Evolutionary conservation across 2,329 filamentous ascomycete species (phyloP).

Genomic region (Penicillium sp.): DNA sequence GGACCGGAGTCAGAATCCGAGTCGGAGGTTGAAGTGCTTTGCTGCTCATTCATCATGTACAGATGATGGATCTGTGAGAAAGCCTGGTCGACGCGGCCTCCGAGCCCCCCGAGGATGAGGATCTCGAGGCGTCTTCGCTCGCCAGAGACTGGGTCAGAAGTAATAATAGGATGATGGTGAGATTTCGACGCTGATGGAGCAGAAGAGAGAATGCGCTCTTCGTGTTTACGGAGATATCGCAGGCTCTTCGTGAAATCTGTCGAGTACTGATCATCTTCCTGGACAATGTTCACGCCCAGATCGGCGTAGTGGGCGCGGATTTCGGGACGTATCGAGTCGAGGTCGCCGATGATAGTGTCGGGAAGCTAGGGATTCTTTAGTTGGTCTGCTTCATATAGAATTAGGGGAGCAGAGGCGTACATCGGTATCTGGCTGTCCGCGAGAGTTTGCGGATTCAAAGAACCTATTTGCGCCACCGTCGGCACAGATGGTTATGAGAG

Average conservation of each 20-base stretch:
- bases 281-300: conserved; percentile 65
- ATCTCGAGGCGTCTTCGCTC: conserved; percentile 59
- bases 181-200: not conserved
- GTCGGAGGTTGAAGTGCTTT: not conserved
- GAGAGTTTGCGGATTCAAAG: conserved; percentile 53
- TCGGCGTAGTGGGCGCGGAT: conserved; percentile 70
- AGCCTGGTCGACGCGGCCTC: conserved; percentile 90
- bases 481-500: conserved; percentile 74
- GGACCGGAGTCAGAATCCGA: conserved; percentile 10
- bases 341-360: conserved; percentile 81
- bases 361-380: conserved; percentile 54
- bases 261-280: conserved; percentile 79
- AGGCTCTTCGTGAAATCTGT: conserved; percentile 92
- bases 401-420: conserved; percentile 30
- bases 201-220: conserved; percentile 26
- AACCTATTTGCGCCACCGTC: conserved; percentile 90
- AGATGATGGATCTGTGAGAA: conserved; percentile 88
- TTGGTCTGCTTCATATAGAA: conserved; percentile 7
- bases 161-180: conserved; percentile 8
- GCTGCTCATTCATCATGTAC: conserved; percentile 56
- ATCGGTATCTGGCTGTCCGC: conserved; percentile 35
- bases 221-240: conserved; percentile 57
- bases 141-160: not conserved
- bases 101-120: conserved; percentile 82
- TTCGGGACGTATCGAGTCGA: conserved; percentile 76